Evolutionary conservation across 139 green algal species (phyloP), one percentile per base, ranked within the genome.

Genomic region (Closterium sp.): DNA sequence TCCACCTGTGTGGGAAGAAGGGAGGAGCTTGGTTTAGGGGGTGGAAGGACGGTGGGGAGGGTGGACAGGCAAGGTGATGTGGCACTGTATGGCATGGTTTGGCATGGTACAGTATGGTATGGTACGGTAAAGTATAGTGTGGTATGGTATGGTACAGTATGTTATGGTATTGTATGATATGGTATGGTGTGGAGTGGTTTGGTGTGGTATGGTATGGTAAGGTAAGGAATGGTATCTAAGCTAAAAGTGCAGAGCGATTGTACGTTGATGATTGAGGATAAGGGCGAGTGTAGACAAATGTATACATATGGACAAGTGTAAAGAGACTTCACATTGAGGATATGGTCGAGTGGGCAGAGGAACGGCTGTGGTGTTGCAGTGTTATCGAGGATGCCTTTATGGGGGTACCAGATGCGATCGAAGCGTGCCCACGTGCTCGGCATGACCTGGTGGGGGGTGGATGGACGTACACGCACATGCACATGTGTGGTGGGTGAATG

Each of bases 381-480:
- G 28, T 97, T 97, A 3, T 97, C 96, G 34, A 99, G 96, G 21
- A 90, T 88, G 81, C 97, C 97, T 23, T 91, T 32, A 91, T 99
- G 97, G 1, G 97, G 97, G 32, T 96, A 96, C 97, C 97, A 99
- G 92, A 95, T 97, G 10, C 97, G 91, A 94, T 99, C 97, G 85
- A 97, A 95, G 0, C 96, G 97, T 87, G 96, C 98, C 94, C 91
- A 97, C 9, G 99, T 88, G 69, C 95, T 30, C 0, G 98, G 98
- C 87, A 95, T 55, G 5, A 95, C 88, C 90, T 93, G 85, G 9
- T 36, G 64, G 23, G 28, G 64, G 33, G 33, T 7, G 43, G 16
- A 90, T 84, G 12, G 43, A 25, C 30, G 30, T 21, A 32, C 81
- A 85, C 31, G 81, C 81, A 85, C 81, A 33, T 16, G 31, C 81